Conservation (phyloP, 2,329 filamentous ascomycete species). For the Arthroderma sp. region DNA sequence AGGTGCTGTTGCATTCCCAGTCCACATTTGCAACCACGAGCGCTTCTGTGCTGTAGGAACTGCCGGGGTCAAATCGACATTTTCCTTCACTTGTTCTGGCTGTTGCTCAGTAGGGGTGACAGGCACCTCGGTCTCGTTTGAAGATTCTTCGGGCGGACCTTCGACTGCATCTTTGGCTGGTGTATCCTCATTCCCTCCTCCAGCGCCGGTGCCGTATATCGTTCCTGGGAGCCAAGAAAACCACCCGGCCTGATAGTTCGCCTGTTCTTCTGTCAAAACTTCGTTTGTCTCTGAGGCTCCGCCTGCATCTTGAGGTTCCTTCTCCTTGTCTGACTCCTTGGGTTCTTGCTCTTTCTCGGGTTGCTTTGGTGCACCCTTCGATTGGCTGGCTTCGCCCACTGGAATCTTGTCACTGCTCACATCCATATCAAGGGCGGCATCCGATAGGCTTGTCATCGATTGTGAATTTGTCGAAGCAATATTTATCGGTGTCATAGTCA, state of each 20-base stretch:
- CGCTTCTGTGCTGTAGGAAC: constrained; percentile 21
- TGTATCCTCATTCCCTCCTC: not conserved
- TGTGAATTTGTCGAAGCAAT: constrained; percentile 30
- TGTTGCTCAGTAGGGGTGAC: constrained; percentile 8
- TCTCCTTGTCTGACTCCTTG: constrained; percentile 1
- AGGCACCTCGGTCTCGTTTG: not conserved
- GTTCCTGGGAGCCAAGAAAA: constrained; percentile 11
- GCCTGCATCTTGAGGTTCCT: not conserved
- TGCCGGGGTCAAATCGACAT: too few species aligned
- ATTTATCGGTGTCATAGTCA: constrained; percentile 33
- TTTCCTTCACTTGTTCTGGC: not conserved
- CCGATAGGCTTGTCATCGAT: constrained; percentile 17
- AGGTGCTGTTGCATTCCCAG: constrained; percentile 10
- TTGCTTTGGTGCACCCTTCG: not conserved
- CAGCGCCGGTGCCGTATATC: not conserved
- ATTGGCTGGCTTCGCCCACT: too few species aligned
- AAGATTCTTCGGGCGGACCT: not conserved
- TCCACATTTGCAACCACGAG: constrained; percentile 35
- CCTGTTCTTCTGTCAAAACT: not conserved
- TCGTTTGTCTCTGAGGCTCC: not conserved
- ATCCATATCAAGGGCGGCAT: constrained; percentile 1
- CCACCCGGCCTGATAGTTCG: constrained; percentile 7
- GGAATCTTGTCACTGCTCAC: too few species aligned
- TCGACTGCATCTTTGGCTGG: not conserved
- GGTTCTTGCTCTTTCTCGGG: not conserved